Percentiles rank a stretch among this genome's conserved stretches.
Evolutionary conservation across 2,329 filamentous ascomycete species (phyloP).

Genomic region (Hypoxylon sp.): DNA sequence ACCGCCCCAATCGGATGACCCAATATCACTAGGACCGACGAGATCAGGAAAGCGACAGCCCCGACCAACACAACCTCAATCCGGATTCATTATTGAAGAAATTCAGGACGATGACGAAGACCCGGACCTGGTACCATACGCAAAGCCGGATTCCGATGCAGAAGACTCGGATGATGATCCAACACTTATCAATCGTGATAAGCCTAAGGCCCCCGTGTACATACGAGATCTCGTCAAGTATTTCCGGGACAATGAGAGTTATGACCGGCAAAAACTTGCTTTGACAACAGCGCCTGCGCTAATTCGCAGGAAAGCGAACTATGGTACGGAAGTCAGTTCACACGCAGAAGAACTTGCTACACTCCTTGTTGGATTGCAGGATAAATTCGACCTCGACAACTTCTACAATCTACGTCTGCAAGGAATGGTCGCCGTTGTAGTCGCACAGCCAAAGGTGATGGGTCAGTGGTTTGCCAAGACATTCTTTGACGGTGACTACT

Average conservation of each 20-base stretch:
- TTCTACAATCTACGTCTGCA: slow-evolving; percentile 81
- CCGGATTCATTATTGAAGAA: slow-evolving; percentile 70
- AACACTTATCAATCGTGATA: slow-evolving; percentile 83
- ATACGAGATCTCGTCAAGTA: slow-evolving; percentile 83
- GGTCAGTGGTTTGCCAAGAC: slow-evolving; percentile 84
- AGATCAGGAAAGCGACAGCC: too few relatives aligned
- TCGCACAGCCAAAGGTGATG: slow-evolving; percentile 79
- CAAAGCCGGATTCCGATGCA: slow-evolving; percentile 85
- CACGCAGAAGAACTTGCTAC: slow-evolving; percentile 84
- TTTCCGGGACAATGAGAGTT: slow-evolving; percentile 81
- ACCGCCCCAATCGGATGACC: slow-evolving; percentile 38
- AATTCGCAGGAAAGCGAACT: slow-evolving; percentile 87
- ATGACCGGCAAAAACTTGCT: slow-evolving; percentile 83
- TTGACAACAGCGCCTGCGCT: slow-evolving; percentile 78
- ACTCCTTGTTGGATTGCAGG: slow-evolving; percentile 79
- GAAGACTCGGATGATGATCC: slow-evolving; percentile 95
- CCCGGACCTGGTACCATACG: slow-evolving; percentile 77
- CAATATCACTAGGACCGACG: too few relatives aligned
- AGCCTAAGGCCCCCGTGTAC: slow-evolving; percentile 86
- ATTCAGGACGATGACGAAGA: slow-evolving; percentile 66
- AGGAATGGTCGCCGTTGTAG: slow-evolving; percentile 81
- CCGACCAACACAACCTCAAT: slow-evolving; percentile 46
- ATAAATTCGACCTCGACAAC: slow-evolving; percentile 81
- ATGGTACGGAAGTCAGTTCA: slow-evolving; percentile 86
- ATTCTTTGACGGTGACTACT: slow-evolving; percentile 93